These are phyloP conservation scores for Cutaneotrichosporon mucoides DNA, from an alignment of 1,284 basidiomycete species.

Conservation along the genomic window DNA sequence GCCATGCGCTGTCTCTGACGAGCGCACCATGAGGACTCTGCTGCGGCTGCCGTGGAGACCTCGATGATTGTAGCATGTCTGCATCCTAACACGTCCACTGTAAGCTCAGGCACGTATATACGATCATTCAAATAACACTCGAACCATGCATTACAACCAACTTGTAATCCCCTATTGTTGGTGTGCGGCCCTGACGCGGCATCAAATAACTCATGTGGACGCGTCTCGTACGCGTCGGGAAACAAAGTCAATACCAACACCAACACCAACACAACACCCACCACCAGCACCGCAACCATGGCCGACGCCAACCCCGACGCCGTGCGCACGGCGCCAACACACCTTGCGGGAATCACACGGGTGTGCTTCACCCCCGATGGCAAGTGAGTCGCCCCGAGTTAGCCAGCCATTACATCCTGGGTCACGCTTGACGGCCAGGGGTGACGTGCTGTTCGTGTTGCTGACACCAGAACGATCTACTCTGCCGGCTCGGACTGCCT, in stretches of 20 bases:
- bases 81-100: too few species aligned
- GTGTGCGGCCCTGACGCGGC: neutral
- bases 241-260: neutral
- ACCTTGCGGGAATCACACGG: conserved; percentile 48
- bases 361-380: conserved; percentile 63
- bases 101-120: too few species aligned
- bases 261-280: conserved; percentile 1
- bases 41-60: too few species aligned
- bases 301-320: conserved; percentile 29
- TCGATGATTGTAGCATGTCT: too few species aligned
- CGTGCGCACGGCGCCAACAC: conserved; percentile 36
- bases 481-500: conserved; percentile 42
- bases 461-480: conserved; percentile 35
- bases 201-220: conserved; percentile 9
- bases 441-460: too few species aligned
- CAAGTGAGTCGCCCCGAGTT: conserved; percentile 49
- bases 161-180: too few species aligned
- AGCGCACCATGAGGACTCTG: too few species aligned
- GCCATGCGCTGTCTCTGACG: too few species aligned
- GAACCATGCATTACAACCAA: too few species aligned
- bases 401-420: too few species aligned
- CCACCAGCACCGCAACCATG: conserved; percentile 19
- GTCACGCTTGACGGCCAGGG: too few species aligned
- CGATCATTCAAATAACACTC: too few species aligned
- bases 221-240: conserved; percentile 11